These are phyloP conservation scores for Apophysomyces variabilis DNA, from an alignment of 371 early-diverging fungal genomes.

Conservation along the genomic window DNA sequence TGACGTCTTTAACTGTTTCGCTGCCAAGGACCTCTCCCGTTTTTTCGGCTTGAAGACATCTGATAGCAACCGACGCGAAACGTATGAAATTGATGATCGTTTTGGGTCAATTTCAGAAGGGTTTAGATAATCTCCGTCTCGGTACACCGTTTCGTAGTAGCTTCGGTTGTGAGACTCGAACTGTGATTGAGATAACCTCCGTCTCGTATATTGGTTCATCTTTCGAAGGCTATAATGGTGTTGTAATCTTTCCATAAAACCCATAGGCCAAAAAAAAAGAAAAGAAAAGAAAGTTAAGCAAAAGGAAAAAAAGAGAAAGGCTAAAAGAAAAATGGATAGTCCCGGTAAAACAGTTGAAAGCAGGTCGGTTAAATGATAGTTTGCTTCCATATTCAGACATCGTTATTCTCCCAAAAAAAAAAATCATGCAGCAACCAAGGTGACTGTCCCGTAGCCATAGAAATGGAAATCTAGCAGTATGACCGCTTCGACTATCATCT, in stretches of 20 bases:
- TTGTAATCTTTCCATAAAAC: constrained; percentile 40
- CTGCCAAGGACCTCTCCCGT: constrained; percentile 15
- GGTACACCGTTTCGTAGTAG: constrained; percentile 43
- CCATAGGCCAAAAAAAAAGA: constrained; percentile 27
- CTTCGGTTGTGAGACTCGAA: constrained; percentile 46
- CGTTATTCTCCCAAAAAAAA: too few species aligned
- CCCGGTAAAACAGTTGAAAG: too few species aligned
- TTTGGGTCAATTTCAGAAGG: constrained; percentile 13
- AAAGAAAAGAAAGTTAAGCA: constrained; percentile 12
- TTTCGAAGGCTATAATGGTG: constrained; percentile 37
- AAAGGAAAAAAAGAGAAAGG: neutral
- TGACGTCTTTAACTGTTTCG: constrained; percentile 40
- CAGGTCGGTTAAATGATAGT: too few species aligned
- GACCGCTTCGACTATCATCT: too few species aligned
- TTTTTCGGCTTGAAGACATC: constrained; percentile 23
- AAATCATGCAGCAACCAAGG: too few species aligned
- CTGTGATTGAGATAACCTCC: constrained; percentile 44
- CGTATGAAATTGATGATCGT: neutral
- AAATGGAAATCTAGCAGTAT: too few species aligned
- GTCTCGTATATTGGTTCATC: constrained; percentile 47
- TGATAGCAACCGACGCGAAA: constrained; percentile 27
- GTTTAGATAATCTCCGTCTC: constrained; percentile 42
- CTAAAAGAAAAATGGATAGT: too few species aligned
- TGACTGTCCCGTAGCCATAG: too few species aligned
- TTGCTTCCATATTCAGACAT: too few species aligned